Evolutionary conservation across 352 stramenopile genomes (phyloP).

Genomic region (Phytophthora tentaculata): DNA sequence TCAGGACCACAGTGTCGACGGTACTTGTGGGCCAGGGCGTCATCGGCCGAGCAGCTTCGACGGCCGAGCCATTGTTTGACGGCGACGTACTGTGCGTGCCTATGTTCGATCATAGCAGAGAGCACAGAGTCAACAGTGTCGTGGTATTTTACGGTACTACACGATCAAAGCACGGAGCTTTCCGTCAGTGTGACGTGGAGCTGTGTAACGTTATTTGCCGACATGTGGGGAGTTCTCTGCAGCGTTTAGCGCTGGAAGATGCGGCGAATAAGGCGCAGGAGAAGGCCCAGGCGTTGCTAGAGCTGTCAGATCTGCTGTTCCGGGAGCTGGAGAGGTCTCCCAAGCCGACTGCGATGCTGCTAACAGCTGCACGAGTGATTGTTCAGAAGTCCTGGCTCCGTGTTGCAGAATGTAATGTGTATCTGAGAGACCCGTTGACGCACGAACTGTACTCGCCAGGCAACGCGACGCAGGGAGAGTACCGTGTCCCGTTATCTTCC

Average conservation of each 20-base stretch:
- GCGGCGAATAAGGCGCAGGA: slow-evolving; percentile 58
- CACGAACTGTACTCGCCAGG: slow-evolving; percentile 64
- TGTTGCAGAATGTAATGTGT: slow-evolving; percentile 62
- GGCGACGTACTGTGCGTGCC: slow-evolving; percentile 59
- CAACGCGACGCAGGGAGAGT: slow-evolving; percentile 41
- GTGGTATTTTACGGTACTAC: slow-evolving; percentile 57
- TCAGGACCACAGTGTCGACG: slow-evolving; percentile 35
- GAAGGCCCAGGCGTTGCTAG: slow-evolving; percentile 71
- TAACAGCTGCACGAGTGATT: slow-evolving; percentile 33
- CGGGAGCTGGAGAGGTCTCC: slow-evolving; percentile 68
- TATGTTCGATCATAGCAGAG: slow-evolving; percentile 43
- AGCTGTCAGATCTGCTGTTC: slow-evolving; percentile 71
- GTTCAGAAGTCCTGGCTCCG: slow-evolving; percentile 34
- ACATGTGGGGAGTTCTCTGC: slow-evolving; percentile 60
- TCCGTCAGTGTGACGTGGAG: slow-evolving; percentile 63
- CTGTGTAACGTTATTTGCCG: slow-evolving; percentile 58
- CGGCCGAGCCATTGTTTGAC: slow-evolving; percentile 36
- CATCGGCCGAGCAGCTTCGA: slow-evolving; percentile 55
- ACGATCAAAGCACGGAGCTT: slow-evolving; percentile 31
- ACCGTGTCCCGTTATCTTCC: slow-evolving; percentile 57
- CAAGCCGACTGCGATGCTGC: slow-evolving; percentile 61
- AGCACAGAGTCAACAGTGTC: slow-evolving; percentile 61
- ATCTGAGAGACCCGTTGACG: slow-evolving; percentile 64
- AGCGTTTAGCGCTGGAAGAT: slow-evolving; percentile 67
- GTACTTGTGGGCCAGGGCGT: slow-evolving; percentile 62